Evolutionary conservation across 805 yeast genomes (phyloP).

Genomic region (Jamesozyma hellenica): DNA sequence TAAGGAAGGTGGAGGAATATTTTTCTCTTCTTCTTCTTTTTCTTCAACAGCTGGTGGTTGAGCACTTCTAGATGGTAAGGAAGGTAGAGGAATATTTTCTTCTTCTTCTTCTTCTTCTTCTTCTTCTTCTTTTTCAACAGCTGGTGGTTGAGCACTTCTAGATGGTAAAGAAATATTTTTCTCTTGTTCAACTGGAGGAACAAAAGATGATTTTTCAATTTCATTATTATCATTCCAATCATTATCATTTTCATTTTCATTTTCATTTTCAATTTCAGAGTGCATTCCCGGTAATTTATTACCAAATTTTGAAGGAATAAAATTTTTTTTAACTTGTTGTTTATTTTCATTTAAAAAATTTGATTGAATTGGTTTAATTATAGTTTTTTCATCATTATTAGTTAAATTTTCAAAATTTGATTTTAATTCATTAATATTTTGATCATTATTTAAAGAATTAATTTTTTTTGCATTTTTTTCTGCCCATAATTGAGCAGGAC

Average conservation of each 20-base stretch:
- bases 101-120: no score
- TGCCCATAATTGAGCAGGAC: constrained; percentile 95
- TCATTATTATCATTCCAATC: constrained; percentile 23
- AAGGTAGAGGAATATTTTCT: constrained; percentile 3
- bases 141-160: constrained; percentile 5
- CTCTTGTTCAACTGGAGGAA: constrained; percentile 2
- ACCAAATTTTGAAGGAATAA: constrained; percentile 15
- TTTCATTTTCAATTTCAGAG: constrained; percentile 16
- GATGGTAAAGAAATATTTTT: constrained; percentile 3
- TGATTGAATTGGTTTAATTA: constrained; percentile 20
- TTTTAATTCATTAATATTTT: constrained; percentile 23
- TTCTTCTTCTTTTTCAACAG: constrained; percentile 10
- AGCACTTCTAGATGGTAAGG: constrained; percentile 4
- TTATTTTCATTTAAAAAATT: constrained; percentile 6
- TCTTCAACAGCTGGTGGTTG: no score
- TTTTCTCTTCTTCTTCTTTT: constrained; percentile 3
- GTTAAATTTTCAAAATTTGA: constrained; percentile 30
- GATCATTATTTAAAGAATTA: not conserved
- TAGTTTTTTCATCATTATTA: constrained; percentile 18
- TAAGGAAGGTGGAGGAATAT: constrained; percentile 5
- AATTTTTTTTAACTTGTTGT: not conserved
- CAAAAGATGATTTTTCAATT: constrained; percentile 1
- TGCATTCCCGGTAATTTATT: constrained; percentile 29
- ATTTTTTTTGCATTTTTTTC: constrained; percentile 64
- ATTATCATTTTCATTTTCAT: constrained; percentile 15